Base-by-base conservation (phyloP, 192 early-diverging fungal species). In the Chytriomyces confervae region DNA sequence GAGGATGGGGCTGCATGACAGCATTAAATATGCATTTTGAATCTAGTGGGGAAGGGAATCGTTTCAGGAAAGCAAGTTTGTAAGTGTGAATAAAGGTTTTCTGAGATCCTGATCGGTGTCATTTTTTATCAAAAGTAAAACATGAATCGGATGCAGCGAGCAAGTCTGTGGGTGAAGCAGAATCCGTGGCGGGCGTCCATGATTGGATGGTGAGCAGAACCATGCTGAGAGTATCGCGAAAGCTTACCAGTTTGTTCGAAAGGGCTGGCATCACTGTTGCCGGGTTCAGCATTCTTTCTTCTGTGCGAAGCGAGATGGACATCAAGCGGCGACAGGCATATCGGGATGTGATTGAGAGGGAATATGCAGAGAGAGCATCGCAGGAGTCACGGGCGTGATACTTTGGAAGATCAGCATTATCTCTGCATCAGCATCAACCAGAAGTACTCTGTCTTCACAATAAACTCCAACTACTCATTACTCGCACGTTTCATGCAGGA, bases 181-280 rank as follows among this genome's bases (percentile, higher is more conserved):
- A 57, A 57, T 20, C 53, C 53, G 11, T 57, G 53, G 53, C 53
- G 53, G 53, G 53, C 53, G 20, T 57, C 53, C 53, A 57, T 57
- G 53, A 20, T 57, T 57, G 53, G 53, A 57, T 57, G 53, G 53
- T 57, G 3, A 18, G 53, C 1, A 11, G 53, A 57, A 3, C 53
- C 20, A 11, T 18, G 53, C 20, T 11, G 53, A 57, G 53, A 18
- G 13, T 11, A 57, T 20, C 53, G 53, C 3, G 29, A 11, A 57
- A 57, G 53, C 13, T 20, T 57, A 57, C 11, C 53, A 2, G 53
- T 36, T 36, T 57, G 53, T 18, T 57, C 20, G 53, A 57, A 57
- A 57, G 53, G 53, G 53, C 53, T 11, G 53, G 53, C 53, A 57
- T 64, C 18, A 68, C 66, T 29, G 16, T 68, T 13, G 66, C 11